Conservation (phyloP, 2,329 filamentous ascomycete species). For the Aspergillus puulaauensis region DNA sequence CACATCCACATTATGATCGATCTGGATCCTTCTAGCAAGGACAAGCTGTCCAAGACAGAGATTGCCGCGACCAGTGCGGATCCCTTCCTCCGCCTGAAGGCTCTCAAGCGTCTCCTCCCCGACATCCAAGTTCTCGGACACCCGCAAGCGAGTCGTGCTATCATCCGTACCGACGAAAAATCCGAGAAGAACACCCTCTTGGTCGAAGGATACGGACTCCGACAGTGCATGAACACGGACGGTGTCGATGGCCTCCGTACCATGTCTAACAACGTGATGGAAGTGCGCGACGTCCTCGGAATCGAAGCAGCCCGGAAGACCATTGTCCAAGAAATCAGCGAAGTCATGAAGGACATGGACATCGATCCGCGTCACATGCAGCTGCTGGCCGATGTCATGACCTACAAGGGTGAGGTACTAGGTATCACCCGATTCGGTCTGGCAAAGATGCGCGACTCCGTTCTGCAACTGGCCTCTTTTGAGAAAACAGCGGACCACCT, state of each 20-base stretch:
- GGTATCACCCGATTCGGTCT: slow-evolving; percentile 96
- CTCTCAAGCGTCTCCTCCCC: slow-evolving; percentile 78
- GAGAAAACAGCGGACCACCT: slow-evolving; percentile 98
- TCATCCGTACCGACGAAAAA: slow-evolving; percentile 78
- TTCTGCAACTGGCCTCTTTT: slow-evolving; percentile 90
- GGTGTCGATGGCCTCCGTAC: slow-evolving; percentile 78
- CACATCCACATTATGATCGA: slow-evolving; percentile 74
- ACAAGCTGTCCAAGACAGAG: slow-evolving; percentile 41
- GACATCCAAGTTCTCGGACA: slow-evolving; percentile 87
- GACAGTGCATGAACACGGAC: slow-evolving; percentile 86
- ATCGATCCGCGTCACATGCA: slow-evolving; percentile 99
- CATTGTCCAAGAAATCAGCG: slow-evolving; percentile 82
- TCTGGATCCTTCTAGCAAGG: slow-evolving; percentile 35
- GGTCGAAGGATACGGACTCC: slow-evolving; percentile 92
- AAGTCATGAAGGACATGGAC: slow-evolving; percentile 90
- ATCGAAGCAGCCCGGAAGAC: slow-evolving; percentile 91
- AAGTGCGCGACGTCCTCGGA: slow-evolving; percentile 80
- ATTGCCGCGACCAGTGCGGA: slow-evolving; percentile 44
- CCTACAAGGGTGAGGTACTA: slow-evolving; percentile 94
- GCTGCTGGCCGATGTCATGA: slow-evolving; percentile 96
- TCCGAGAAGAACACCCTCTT: slow-evolving; percentile 70
- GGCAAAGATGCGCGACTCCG: slow-evolving; percentile 92
- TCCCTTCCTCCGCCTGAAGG: slow-evolving; percentile 67
- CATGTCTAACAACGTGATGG: slow-evolving; percentile 84
- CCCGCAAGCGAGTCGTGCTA: slow-evolving; percentile 77